phyloP scores from a whole-genome alignment of 2,329 filamentous ascomycete genomes.

The Penicillium oxalicum region DNA sequence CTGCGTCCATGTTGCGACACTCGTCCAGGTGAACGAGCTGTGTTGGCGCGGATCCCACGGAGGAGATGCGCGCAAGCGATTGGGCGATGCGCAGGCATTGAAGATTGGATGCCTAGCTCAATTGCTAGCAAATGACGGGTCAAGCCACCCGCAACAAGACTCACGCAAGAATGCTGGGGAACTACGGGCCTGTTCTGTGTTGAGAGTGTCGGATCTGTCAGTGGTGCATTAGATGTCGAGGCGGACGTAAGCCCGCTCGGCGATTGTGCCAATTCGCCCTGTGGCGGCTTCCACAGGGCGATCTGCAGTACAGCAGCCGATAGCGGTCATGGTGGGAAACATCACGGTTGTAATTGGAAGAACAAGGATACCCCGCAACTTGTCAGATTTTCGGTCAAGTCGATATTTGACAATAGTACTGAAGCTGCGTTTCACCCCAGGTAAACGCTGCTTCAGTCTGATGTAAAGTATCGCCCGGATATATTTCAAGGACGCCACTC shows the following conservation, averaged over 20 bases:
- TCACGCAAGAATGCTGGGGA: no score
- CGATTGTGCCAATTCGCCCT: not conserved
- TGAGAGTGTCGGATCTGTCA: no score
- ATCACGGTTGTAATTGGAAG: not conserved
- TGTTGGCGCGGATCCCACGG: conserved; percentile 15
- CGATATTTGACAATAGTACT: no score
- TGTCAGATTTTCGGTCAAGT: not conserved
- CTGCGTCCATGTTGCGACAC: conserved; percentile 11
- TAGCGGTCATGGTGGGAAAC: not conserved
- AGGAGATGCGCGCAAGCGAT: conserved; percentile 3
- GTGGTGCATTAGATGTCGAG: no score
- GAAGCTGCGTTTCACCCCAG: no score
- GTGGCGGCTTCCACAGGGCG: not conserved
- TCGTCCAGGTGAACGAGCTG: conserved; percentile 3
- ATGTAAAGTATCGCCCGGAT: no score
- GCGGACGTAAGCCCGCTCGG: not conserved
- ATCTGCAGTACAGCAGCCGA: not conserved
- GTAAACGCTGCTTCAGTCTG: no score
- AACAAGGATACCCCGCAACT: not conserved
- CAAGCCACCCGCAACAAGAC: no score
- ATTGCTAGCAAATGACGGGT: no score
- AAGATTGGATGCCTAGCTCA: no score
- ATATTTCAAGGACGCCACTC: no score
- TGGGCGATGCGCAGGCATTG: conserved; percentile 10
- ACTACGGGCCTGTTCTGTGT: no score